Base-by-base conservation (phyloP, 2,329 filamentous ascomycete genomes). In the Phialocephala subalpina region DNA sequence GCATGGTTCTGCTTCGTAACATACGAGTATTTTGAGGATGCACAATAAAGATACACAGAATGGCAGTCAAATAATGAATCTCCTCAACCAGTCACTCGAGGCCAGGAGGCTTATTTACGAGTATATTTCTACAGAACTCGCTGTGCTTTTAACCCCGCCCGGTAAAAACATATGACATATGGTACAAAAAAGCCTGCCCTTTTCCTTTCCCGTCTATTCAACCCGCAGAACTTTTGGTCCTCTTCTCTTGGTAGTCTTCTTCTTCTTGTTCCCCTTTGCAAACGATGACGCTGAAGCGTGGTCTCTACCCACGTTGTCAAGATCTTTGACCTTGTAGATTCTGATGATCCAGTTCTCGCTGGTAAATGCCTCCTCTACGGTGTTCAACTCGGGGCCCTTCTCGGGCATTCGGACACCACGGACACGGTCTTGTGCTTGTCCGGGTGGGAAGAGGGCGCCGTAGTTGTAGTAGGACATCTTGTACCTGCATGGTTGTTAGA, bases 391-490 rank as follows among this genome's bases (percentile, higher is more conserved):
- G 9, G 96, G 96, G 1, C 93, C 91, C 72, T 94, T 86, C 14
- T 93, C 88, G n/a, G 96, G 97, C 60, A 98, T 83, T 67, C 87
- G 88, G 42, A 87, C 86, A 71, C 90, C 89, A 77, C 96, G 94
- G 70, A 99, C 96, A 73, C 96, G 91, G 78, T 99, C 96, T 73
- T 89, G 84, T 40, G 93, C 94, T 81, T 98, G 94, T 69, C 96
- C 96, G 1, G 91, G 86, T 53, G 94, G 95, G 87, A 98, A 99
- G 69, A 99, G 88, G 56, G 86, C 83, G 80, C 95, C 88, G 85
- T 92, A 99, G 86, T 98, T 98, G 88, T 99, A 92, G 87, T 99
- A 99, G 25, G 94, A 97, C 94, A 99, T 97, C 87, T 99, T 99
- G 88, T 99, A 99, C 93, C 94, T 97, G 62, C 60, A 55, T 36